Conservation (phyloP, 1,284 basidiomycete genomes). For the Chiua sp. region DNA sequence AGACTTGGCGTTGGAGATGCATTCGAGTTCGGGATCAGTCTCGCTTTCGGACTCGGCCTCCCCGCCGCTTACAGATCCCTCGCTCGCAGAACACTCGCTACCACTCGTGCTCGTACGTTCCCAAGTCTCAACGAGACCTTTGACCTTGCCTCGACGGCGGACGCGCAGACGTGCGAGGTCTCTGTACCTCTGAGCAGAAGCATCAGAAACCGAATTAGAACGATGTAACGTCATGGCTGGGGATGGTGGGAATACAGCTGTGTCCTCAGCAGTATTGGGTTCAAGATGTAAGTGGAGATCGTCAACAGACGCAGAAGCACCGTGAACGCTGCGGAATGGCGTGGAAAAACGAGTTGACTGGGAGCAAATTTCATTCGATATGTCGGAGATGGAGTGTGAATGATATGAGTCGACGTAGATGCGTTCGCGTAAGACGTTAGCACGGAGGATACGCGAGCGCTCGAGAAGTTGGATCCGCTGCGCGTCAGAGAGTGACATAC, state of each 20-base stretch:
- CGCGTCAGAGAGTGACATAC: conserved; percentile 26
- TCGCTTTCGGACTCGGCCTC: conserved; percentile 33
- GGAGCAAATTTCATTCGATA: conserved; percentile 14
- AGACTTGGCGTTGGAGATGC: background rate
- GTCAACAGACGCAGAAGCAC: conserved; percentile 30
- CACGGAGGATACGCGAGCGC: conserved; percentile 30
- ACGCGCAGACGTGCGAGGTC: conserved; percentile 36
- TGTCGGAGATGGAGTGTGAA: conserved; percentile 17
- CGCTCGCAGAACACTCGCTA: conserved; percentile 29
- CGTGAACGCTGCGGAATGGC: conserved; percentile 10
- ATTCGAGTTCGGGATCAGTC: conserved; percentile 1
- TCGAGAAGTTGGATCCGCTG: conserved; percentile 28
- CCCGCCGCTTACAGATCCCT: conserved; percentile 20
- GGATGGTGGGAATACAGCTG: conserved; percentile 14
- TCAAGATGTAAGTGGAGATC: conserved; percentile 25
- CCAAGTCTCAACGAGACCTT: conserved; percentile 38
- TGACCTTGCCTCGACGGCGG: conserved; percentile 37
- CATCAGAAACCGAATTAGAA: conserved; percentile 32
- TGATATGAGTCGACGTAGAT: conserved; percentile 30
- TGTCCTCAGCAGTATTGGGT: background rate
- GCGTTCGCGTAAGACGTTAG: conserved; percentile 29
- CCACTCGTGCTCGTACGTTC: conserved; percentile 31
- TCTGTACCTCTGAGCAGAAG: conserved; percentile 33
- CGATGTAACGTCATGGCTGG: conserved; percentile 25
- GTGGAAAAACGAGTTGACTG: conserved; percentile 4